A percentile compares a stretch with the other conserved stretches of the same genome.
These are phyloP conservation scores for Planoprotostelium fungivorum DNA, from an alignment of 78 protist genomes.

Conservation along the genomic window DNA sequence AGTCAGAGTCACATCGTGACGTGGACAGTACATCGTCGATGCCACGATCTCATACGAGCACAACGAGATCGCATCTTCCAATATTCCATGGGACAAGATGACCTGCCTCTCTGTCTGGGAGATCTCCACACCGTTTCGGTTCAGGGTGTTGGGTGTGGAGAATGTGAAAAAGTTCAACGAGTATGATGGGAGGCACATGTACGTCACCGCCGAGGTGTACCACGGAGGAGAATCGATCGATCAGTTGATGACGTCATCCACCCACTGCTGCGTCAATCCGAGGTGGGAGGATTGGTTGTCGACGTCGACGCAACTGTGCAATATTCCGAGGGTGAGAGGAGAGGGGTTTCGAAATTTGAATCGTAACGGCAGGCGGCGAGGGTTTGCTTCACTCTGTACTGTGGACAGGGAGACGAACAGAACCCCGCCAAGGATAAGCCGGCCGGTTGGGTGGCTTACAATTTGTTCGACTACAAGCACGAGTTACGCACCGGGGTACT, in stretches of 20 bases:
- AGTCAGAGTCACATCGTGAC: too few relatives aligned
- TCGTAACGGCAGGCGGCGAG: constrained; percentile 1
- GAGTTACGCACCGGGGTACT: constrained; percentile 32
- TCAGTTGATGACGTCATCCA: constrained; percentile 11
- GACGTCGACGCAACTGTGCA: constrained; percentile 28
- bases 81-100: constrained; percentile 16
- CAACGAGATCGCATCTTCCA: not conserved
- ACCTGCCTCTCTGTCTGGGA: constrained; percentile 42
- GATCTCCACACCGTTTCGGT: constrained; percentile 11
- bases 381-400: not conserved
- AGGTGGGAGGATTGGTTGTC: not conserved
- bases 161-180: constrained; percentile 24
- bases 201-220: constrained; percentile 25
- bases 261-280: constrained; percentile 19
- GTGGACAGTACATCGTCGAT: not conserved
- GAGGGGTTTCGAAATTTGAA: not conserved
- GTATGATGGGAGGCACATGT: constrained; percentile 4
- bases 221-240: constrained; percentile 44
- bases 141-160: constrained; percentile 21
- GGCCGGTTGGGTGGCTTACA: constrained; percentile 46
- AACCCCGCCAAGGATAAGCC: constrained; percentile 19
- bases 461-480: constrained; percentile 37
- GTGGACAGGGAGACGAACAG: not conserved
- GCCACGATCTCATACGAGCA: not conserved
- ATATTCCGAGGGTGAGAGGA: constrained; percentile 16